Evolutionary conservation across 2,329 filamentous ascomycete species (phyloP), one percentile per base, ranked within the genome.

Genomic region (Tricladium varicosporioides): DNA sequence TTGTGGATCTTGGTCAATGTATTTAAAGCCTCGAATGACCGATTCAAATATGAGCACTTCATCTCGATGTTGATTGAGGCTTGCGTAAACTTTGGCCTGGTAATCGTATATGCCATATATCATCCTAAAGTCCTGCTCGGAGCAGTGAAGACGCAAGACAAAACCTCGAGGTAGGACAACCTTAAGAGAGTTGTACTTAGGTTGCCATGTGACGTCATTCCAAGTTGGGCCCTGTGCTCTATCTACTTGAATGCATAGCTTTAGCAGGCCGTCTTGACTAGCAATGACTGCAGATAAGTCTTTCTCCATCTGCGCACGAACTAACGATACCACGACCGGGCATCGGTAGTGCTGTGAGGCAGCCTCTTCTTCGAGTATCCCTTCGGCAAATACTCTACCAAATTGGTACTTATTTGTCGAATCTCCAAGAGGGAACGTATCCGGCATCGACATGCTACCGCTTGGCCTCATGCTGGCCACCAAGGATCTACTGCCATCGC

Each of bases 41-140:
- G 83, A 80, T 65, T 87, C 84, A 69, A 90, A 91, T 1, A 88
- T 78, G 55, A 88, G 73, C 1, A 77, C 78, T 73, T 97, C 92
- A 52, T 90, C 88, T 31, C 79, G 78, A 43, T 84, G 81, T 5
- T 86, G 84, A 36, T 84, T 84, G 44, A 96, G 77, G 51, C 84
- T 89, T 22, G 80, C 79, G 67, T 92, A 87, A 1, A 93, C 84
- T 66, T 89, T 91, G 62, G 81, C 82, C 22, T 88, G 90, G 70
- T 95, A 93, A 58, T 96, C 91, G 63, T 92, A 91, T 72, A 95
- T 91, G 65, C 85, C 88, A 84, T 87, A 92, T 10, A 96, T 74
- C 60, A 83, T 85, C 60, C 86, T 83, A 74, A 89, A 96, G 68
- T 96, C 91, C n/a, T 82, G 76, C 65, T 92, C 88, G 13, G 79